Conservation (phyloP, 148 eudicot genomes). For the Fagopyrum homotropicum region DNA sequence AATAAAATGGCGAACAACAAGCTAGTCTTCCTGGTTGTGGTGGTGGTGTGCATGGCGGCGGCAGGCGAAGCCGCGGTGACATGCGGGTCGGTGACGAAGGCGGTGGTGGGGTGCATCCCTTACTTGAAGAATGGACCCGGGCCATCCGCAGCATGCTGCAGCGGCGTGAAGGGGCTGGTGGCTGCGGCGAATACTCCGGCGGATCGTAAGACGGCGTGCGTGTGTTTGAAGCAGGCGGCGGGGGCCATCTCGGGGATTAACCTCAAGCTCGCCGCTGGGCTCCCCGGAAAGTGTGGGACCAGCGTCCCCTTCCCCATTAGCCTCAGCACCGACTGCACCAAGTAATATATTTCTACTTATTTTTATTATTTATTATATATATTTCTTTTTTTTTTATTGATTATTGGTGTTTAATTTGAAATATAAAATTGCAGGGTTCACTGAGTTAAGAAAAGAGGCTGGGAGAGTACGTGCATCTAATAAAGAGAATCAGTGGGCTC, state of each 20-base stretch:
- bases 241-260: constrained; percentile 9
- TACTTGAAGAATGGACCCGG: constrained; percentile 19
- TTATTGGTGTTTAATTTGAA: no score
- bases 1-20: background rate
- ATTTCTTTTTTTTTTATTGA: no score
- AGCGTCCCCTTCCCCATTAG: constrained; percentile 32
- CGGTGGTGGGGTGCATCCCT: constrained; percentile 22
- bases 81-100: constrained; percentile 21
- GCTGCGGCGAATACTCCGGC: constrained; percentile 18
- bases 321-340: constrained; percentile 32
- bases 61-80: constrained; percentile 19
- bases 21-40: background rate
- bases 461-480: background rate
- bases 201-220: constrained; percentile 32
- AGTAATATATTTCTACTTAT: constrained; percentile 8
- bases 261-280: constrained; percentile 16
- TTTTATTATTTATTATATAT: background rate
- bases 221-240: constrained; percentile 31
- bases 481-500: background rate
- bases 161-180: constrained; percentile 22
- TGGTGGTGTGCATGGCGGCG: constrained; percentile 11
- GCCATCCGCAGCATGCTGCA: constrained; percentile 22
- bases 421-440: background rate
- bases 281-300: constrained; percentile 34
- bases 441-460: background rate